Base-by-base conservation (phyloP, 495 filamentous ascomycete species). In the Aspergillus indologenus region DNA sequence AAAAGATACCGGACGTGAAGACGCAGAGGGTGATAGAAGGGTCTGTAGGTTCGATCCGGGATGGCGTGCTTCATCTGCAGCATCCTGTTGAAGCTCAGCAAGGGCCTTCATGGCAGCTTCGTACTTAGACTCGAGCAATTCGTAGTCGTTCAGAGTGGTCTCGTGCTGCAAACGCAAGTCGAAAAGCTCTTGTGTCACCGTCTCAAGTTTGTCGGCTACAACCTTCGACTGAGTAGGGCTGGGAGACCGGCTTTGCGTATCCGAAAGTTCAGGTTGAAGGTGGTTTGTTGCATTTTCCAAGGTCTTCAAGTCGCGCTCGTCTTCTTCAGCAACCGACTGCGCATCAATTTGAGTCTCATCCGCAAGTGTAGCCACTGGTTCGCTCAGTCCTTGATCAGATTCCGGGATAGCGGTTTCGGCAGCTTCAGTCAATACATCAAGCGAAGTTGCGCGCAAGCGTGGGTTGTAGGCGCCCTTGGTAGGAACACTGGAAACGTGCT, bases 121-220 rank as follows among this genome's bases (percentile, higher is more conserved):
- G 61, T 98, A 98, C 71, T 96, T 98, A 65, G 84, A 81, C 56
- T 89, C 85, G 29, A 99, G 87, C 55, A 85, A 70, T 54, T 94
- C 90, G 60, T 85, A 95, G 45, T 98, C 92, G 56, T 77, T 85
- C 29, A 95, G 61, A 4, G 92, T 91, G 9, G 79, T 77, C 68
- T 98, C 95, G 63, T 99, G 95, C 73, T 95, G 90, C 40, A 93
- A 85, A 31, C 87, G 86, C 49, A 99, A 82, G 63, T 95, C 90
- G 51, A 96, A 85, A 2, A 99, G 87, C 68, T 99, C 95, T 68
- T 96, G 91, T 17, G 88, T 92, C 47, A 98, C 87, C 46, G 83
- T 89, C 62, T 97, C 92, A 42, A 98, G 82, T 75, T 98, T 97
- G 68, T 98, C 93, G 14, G 89, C 87, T 53, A 98, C 88, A 64